Evolutionary conservation across 345 rosid genomes (phyloP), one percentile per base, ranked within the genome.

Genomic region (Lenwebbia sp.): DNA sequence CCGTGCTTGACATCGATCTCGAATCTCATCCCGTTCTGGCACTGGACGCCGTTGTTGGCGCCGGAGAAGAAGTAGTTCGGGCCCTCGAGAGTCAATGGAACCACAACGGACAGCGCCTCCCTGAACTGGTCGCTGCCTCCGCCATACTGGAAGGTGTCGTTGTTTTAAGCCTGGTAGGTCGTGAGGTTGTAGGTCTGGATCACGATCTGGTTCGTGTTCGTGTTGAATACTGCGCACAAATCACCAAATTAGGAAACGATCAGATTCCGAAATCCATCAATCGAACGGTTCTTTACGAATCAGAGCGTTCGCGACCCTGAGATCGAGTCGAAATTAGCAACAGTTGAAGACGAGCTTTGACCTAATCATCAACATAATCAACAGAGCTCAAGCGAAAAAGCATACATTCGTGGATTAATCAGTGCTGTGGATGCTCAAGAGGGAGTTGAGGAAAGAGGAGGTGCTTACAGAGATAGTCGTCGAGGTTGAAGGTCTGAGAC

Each of bases 401-500:
- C 60, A 5, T 15, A 55, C 53, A 44, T 41, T 51, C 25, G 11
- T 10, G 44, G 53, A 12, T 33, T 60, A 17, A 75, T 40, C 25
- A 47, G 12, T 26, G 14, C 53, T 26, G 54, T 1, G 10, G 37
- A 84, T 4, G 8, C 5, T 14, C 1, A 13, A 81, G 23, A 7
- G 7, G 4, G 30, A 41, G 13, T 23, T 6, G 54, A 57, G 62
- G 23, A 54, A 30, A 14, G 83, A 51, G 21, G 57, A 6, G 28
- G 75, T n/a, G 57, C 92, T 92, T 91, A 93, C 95, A 86, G 84
- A 94, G 93, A 74, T 62, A 92, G 89, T 94, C 96, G 84, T 96
- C 95, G 53, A 92, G 92, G 88, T 83, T 88, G 92, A 92, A 94
- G 51, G 94, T 89, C 50, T 87, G 88, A 40, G 84, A 47, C 13